These are phyloP conservation scores for Guillardia theta DNA, from an alignment of 78 protist species.

Conservation along the genomic window DNA sequence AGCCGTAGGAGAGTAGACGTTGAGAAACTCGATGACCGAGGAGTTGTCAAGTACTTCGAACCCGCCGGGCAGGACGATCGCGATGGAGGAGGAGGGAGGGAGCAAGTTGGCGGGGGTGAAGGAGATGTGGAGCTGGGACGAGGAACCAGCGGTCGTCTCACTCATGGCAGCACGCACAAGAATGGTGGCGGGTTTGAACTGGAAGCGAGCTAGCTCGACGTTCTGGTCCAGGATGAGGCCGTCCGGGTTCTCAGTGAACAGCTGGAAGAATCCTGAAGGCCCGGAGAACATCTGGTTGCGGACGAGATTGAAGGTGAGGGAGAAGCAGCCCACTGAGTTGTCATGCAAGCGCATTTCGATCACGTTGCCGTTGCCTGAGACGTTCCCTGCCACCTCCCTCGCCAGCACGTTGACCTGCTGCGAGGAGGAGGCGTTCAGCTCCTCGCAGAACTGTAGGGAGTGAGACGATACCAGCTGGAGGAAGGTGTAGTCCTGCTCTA, in stretches of 20 bases:
- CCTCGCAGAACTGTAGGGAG: no score
- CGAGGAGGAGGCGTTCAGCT: no score
- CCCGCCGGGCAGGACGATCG: slow-evolving; percentile 3
- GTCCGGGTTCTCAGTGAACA: neutral
- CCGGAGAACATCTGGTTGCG: neutral
- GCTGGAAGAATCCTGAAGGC: neutral
- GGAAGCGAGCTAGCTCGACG: neutral
- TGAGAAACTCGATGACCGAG: neutral
- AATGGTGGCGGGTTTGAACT: neutral
- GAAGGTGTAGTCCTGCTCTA: no score
- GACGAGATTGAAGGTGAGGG: neutral
- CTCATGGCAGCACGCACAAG: neutral
- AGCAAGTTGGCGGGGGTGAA: neutral
- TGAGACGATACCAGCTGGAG: no score
- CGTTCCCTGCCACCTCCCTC: no score
- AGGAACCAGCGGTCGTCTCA: neutral
- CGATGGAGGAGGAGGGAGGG: neutral
- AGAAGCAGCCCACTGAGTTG: neutral
- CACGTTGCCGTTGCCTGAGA: neutral
- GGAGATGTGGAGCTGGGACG: neutral
- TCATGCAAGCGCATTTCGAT: neutral
- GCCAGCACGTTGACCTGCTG: no score
- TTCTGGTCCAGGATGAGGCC: neutral
- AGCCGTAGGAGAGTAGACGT: no score
- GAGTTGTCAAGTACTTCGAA: neutral